These are phyloP conservation scores for Plasmodium gonderi DNA, from an alignment of 169 alveolate genomes.

Conservation along the genomic window DNA sequence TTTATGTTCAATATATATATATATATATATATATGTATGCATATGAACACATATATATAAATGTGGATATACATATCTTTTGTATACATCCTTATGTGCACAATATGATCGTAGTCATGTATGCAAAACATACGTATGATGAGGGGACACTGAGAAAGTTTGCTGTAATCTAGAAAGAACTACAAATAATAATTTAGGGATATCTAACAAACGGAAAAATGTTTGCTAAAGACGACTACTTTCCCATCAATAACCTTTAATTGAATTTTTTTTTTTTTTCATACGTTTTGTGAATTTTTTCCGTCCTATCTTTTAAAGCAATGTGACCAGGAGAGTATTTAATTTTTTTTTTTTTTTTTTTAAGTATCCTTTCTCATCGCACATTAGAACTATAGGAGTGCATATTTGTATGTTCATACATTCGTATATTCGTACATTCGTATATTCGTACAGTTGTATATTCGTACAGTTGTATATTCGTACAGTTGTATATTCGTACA, in stretches of 20 bases:
- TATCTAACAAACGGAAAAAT: not conserved
- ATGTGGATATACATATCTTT: no score
- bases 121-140: not conserved
- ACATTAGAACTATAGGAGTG: not conserved
- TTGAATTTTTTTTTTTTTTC: not conserved
- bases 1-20: not conserved
- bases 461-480: not conserved
- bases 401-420: not conserved
- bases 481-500: not conserved
- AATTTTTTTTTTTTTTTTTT: constrained; percentile 1
- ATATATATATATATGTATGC: not conserved
- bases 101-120: no score
- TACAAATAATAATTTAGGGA: not conserved
- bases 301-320: not conserved
- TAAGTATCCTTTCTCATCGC: not conserved
- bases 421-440: not conserved
- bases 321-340: not conserved
- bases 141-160: not conserved
- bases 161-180: not conserved
- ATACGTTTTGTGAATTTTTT: not conserved
- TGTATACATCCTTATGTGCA: not conserved
- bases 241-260: not conserved
- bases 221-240: not conserved
- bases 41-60: not conserved
- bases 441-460: not conserved